These are phyloP conservation scores for Blakeslea trispora DNA, from an alignment of 371 early-diverging fungal species.

Conservation along the genomic window DNA sequence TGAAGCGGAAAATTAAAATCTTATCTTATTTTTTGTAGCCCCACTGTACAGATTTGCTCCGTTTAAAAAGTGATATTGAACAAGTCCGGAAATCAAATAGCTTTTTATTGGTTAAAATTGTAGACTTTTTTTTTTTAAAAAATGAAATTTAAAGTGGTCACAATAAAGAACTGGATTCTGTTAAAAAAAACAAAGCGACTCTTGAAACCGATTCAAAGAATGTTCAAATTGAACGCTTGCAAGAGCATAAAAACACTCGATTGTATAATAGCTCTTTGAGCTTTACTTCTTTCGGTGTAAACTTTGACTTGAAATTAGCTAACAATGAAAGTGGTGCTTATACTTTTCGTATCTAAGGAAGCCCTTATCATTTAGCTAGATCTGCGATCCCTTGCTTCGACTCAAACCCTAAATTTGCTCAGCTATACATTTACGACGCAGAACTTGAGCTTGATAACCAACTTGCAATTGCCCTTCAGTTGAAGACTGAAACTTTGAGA, in stretches of 20 bases:
- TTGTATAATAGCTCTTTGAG: slow-evolving; percentile 1
- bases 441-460: background rate
- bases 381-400: background rate
- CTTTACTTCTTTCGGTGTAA: slow-evolving; percentile 3
- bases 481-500: background rate
- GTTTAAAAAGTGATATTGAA: too few species aligned
- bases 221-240: too few species aligned
- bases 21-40: too few species aligned
- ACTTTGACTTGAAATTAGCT: background rate
- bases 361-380: background rate
- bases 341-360: background rate
- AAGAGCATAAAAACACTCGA: background rate
- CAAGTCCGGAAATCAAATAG: too few species aligned
- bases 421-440: slow-evolving; percentile 9
- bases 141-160: too few species aligned
- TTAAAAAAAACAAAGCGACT: too few species aligned
- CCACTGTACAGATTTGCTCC: too few species aligned
- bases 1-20: too few species aligned
- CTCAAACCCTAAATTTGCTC: background rate
- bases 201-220: too few species aligned
- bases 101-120: too few species aligned
- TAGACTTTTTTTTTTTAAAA: too few species aligned
- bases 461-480: background rate
- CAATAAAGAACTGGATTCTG: too few species aligned
- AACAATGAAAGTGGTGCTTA: slow-evolving; percentile 2